phyloP scores from a whole-genome alignment of 2,329 filamentous ascomycete genomes.

The Xylaria hypoxylon region DNA sequence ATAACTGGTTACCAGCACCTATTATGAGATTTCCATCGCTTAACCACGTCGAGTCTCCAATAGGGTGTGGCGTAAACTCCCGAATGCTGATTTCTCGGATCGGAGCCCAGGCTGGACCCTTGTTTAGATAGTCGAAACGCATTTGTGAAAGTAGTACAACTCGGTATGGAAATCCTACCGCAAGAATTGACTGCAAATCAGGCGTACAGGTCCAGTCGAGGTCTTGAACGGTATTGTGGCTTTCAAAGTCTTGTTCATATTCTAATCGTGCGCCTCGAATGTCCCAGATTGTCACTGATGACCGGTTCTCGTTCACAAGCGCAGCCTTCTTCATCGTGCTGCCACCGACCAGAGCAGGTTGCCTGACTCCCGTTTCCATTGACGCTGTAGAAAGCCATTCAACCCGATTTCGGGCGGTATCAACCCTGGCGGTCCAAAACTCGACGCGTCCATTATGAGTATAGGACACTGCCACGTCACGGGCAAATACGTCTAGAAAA shows the following conservation, averaged over 20 bases:
- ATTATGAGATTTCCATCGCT: slow-evolving; percentile 86
- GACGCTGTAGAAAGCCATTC: slow-evolving; percentile 87
- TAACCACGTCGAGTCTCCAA: slow-evolving; percentile 94
- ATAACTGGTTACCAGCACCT: slow-evolving; percentile 90
- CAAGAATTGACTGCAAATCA: slow-evolving; percentile 87
- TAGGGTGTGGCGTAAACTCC: slow-evolving; percentile 86
- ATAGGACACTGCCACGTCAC: slow-evolving; percentile 88
- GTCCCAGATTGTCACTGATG: slow-evolving; percentile 90
- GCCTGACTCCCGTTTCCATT: slow-evolving; percentile 79
- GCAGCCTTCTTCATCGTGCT: slow-evolving; percentile 90
- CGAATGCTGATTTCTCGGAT: slow-evolving; percentile 85
- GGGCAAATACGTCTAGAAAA: slow-evolving; percentile 86
- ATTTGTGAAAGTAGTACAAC: slow-evolving; percentile 86
- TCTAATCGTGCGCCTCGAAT: slow-evolving; percentile 84
- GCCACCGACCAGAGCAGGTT: slow-evolving; percentile 83
- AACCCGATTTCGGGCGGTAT: slow-evolving; percentile 67
- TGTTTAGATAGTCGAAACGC: slow-evolving; percentile 90
- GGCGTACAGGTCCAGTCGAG: slow-evolving; percentile 95
- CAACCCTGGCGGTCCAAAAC: slow-evolving; percentile 86
- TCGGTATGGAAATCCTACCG: slow-evolving; percentile 90
- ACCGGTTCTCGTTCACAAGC: slow-evolving; percentile 78
- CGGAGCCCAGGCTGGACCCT: slow-evolving; percentile 88
- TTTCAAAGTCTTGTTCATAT: slow-evolving; percentile 79
- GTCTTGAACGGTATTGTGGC: slow-evolving; percentile 81
- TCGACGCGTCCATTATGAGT: slow-evolving; percentile 78